Evolutionary conservation across 2,329 filamentous ascomycete species (phyloP), one percentile per base, ranked within the genome.

Genomic region (Truncatella angustata): DNA sequence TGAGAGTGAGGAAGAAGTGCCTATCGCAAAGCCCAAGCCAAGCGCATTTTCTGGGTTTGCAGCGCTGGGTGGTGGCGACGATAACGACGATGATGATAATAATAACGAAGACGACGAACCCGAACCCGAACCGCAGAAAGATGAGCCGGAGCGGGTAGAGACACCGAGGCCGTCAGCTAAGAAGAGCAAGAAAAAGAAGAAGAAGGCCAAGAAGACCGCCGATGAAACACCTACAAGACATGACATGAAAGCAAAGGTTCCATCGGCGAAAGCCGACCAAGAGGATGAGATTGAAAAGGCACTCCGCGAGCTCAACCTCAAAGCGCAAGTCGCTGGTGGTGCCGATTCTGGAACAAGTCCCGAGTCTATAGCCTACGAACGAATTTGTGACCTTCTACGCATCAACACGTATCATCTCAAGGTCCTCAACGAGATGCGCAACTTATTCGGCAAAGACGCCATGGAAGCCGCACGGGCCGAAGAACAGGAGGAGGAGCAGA

Each of bases 371-470:
- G 59, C 61, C 4, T 70, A 69, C 51, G 63, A 64, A 11, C 61
- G 68, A 11, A 65, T 71, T 37, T 73, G 72, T 52, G 62, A 71
- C 26, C 70, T 81, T 5, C 66, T 84, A 2, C 67, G 71, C 26
- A 74, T 82, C 61, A 79, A 80, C 59, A 82, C 86, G 1, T 81
- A 88, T 58, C 84, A 91, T 60, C 80, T 99, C 10, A 92, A 93
- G 65, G 90, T 90, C 6, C 78, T 87, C 32, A 96, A 96, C 63
- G 94, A 99, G 73, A 97, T 99, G 91, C 87, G 79, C 47, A 74
- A 72, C 26, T 68, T 84, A 2, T 85, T 79, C 66, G 82, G 77
- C 5, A 74, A 73, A 58, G 82, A 76, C 51, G 81, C 74, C 63
- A 87, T 79, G 68, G 82, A 74, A 63, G 78, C 73, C 1, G 80